These are phyloP conservation scores for Oryza nivara DNA, from an alignment of 176 grass and related monocot genomes.

Conservation along the genomic window DNA sequence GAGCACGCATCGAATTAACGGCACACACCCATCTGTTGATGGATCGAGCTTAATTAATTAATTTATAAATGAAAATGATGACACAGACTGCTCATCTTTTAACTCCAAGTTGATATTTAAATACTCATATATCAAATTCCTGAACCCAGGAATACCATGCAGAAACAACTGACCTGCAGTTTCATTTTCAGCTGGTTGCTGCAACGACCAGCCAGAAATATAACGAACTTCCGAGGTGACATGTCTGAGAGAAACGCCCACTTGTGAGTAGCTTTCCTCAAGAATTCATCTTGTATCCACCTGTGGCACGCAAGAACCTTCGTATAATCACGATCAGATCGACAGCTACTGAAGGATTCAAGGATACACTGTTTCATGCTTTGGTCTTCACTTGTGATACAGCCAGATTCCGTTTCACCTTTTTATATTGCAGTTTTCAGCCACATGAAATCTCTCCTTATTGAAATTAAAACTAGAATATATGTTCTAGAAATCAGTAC, in stretches of 20 bases:
- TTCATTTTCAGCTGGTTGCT: not conserved
- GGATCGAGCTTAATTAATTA: not conserved
- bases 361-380: not conserved
- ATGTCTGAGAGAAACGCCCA: not conserved
- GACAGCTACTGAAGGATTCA: not conserved
- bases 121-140: not conserved
- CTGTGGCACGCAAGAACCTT: not conserved
- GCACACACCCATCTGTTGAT: not conserved
- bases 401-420: not conserved
- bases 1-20: not conserved
- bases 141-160: not conserved
- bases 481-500: not conserved
- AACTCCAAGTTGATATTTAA: not conserved
- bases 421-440: not conserved
- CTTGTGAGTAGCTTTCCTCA: not conserved
- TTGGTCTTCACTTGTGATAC: not conserved
- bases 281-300: not conserved
- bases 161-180: not conserved
- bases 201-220: not conserved
- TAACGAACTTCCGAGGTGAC: not conserved
- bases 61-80: not conserved
- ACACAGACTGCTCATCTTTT: not conserved
- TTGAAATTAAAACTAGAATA: not conserved
- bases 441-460: not conserved
- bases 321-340: not conserved